Percentiles rank a stretch among this genome's conserved stretches.
phyloP scores from a whole-genome alignment of 345 rosid species.

The Melaleuca alternifolia region DNA sequence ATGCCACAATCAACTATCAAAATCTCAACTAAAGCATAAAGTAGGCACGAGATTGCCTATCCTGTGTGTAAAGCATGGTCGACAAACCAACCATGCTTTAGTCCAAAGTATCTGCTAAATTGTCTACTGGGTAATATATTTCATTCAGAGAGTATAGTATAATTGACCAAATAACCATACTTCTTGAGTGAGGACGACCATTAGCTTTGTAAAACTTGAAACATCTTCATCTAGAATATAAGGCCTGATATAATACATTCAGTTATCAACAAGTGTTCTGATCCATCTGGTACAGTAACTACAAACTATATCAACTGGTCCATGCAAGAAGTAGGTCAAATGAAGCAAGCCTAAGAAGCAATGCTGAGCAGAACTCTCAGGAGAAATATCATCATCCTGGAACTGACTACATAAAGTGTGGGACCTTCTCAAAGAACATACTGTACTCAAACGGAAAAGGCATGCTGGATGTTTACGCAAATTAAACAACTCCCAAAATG shows the following conservation, averaged over 20 bases:
- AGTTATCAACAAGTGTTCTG: neutral
- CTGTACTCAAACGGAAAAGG: neutral
- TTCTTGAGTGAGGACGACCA: neutral
- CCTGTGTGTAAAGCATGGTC: neutral
- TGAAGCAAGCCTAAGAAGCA: neutral
- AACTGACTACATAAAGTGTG: neutral
- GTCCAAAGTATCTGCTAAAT: neutral
- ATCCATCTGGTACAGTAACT: neutral
- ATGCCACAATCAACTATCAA: neutral
- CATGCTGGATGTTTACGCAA: neutral
- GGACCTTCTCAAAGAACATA: neutral
- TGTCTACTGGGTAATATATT: neutral
- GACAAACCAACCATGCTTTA: neutral
- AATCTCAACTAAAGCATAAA: neutral
- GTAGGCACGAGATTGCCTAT: neutral
- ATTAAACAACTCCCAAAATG: neutral
- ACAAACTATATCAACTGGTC: neutral
- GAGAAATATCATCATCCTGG: neutral
- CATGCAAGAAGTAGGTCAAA: neutral
- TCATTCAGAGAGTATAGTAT: neutral
- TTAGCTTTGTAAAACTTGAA: neutral
- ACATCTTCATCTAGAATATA: neutral
- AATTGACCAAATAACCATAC: neutral
- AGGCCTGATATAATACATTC: neutral
- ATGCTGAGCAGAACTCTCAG: neutral